Percentiles rank a stretch among this genome's conserved stretches.
Evolutionary conservation across 140 eudicot genomes (phyloP).

Genomic region (Senecio squalidus): DNA sequence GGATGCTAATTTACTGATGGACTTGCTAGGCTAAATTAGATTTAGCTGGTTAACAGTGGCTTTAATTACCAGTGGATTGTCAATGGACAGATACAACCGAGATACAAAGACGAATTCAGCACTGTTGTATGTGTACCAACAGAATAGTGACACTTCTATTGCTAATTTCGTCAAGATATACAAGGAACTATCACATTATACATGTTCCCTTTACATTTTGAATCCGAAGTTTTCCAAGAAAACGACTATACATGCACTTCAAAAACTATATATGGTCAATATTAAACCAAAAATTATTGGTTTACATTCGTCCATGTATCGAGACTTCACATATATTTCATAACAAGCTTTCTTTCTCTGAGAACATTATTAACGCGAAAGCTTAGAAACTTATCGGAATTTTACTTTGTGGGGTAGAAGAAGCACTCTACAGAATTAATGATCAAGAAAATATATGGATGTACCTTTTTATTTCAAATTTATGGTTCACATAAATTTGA

Average conservation of each 20-base stretch:
- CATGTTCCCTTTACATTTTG: too few relatives aligned
- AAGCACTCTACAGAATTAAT: conserved; percentile 32
- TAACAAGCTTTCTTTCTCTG: neutral
- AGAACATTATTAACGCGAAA: neutral
- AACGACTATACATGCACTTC: conserved; percentile 1
- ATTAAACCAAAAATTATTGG: neutral
- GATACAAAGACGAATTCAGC: too few relatives aligned
- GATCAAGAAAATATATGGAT: conserved; percentile 18
- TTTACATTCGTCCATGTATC: conserved; percentile 13
- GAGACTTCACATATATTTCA: neutral
- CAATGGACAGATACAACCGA: too few relatives aligned
- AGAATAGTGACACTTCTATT: too few relatives aligned
- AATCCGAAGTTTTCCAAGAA: conserved; percentile 17
- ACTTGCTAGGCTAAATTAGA: too few relatives aligned
- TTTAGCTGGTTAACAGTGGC: too few relatives aligned
- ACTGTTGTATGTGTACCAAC: too few relatives aligned
- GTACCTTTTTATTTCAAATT: conserved; percentile 19
- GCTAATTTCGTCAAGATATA: too few relatives aligned
- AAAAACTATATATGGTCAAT: conserved; percentile 11
- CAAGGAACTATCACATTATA: too few relatives aligned
- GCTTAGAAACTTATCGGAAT: conserved; percentile 5
- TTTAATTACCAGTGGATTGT: too few relatives aligned
- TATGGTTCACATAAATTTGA: conserved; percentile 34
- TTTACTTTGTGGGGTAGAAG: conserved; percentile 44
- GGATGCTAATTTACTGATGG: too few relatives aligned